Conservation (phyloP, 164 flowering plant species). For the Brasenia schreberi region DNA sequence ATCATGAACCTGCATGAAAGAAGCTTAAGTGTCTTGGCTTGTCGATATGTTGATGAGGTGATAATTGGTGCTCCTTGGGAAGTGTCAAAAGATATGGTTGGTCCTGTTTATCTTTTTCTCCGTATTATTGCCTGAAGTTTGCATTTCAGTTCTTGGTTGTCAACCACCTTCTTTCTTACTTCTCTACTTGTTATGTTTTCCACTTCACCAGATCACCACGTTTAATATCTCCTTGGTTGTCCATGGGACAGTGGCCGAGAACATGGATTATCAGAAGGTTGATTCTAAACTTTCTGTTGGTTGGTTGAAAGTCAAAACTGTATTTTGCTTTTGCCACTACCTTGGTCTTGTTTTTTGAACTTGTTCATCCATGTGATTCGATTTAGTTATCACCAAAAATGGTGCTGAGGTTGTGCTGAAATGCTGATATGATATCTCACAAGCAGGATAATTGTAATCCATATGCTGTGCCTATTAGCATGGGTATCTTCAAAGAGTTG, state of each 20-base stretch:
- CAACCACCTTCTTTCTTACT: too few relatives aligned
- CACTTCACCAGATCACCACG: conserved; percentile 59
- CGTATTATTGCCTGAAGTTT: too few relatives aligned
- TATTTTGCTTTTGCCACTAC: too few relatives aligned
- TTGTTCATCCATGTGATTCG: not conserved
- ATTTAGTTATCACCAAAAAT: not conserved
- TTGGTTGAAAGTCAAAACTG: too few relatives aligned
- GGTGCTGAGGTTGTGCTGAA: too few relatives aligned
- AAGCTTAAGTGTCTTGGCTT: conserved; percentile 91
- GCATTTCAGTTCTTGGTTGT: too few relatives aligned
- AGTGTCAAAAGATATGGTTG: conserved; percentile 85
- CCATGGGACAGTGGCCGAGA: conserved; percentile 89
- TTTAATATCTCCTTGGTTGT: conserved; percentile 91
- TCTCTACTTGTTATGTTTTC: too few relatives aligned
- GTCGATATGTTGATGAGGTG: conserved; percentile 91
- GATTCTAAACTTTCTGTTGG: not conserved
- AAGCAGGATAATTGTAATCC: conserved; percentile 24
- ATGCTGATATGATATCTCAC: not conserved
- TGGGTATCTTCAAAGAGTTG: conserved; percentile 59
- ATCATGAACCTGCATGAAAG: conserved; percentile 98
- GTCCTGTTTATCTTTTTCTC: conserved; percentile 8
- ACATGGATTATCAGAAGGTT: conserved; percentile 63
- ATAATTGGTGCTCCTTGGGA: conserved; percentile 96
- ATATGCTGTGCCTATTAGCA: conserved; percentile 66
- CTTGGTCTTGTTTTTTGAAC: not conserved